Base-by-base conservation (phyloP, 768 basidiomycete species). In the Mycena chlorophos region DNA sequence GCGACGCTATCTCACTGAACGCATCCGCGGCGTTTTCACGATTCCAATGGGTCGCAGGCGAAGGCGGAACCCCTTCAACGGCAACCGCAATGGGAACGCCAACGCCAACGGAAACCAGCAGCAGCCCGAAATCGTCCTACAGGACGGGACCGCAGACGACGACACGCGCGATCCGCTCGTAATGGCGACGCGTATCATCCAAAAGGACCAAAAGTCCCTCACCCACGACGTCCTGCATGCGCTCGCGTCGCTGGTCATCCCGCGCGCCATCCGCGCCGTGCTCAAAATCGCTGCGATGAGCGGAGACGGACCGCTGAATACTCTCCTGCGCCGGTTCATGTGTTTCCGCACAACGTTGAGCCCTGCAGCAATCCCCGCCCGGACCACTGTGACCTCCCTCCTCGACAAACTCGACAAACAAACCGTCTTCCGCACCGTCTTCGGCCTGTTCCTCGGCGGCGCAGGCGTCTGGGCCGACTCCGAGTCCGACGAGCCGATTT, bases 401-500 rank as follows among this genome's bases (percentile, higher is more conserved):
- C 50, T 72, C 69, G 49, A 68, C 68, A 42, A 57, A 74, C 3
- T 64, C 72, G 1, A 4, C 37, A 45, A 10, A 23, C 45, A 1
- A 29, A 31, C 17, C 37, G 51, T 26, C 31, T 12, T 4, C 47
- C 14, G 2, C 14, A 43, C 54, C 2, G 31, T 56, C 14, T 42
- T 48, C 1, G 52, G 49, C 1, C 55, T 61, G 1, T 40, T 61
- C n/a, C 69, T 69, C 58, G 70, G 76, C 20, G 78, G 78, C n/a
- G 77, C 75, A 25, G 71, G 72, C 25, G 65, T 71, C 14, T 81
- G 80, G 79, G 69, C 71, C 12, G 73, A 73, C 48, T n/a, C n/a
- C n/a, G n/a, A n/a, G n/a, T n/a, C n/a, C n/a, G 71, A 72, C 31
- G 80, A 82, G 57, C 80, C 80, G 1, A 74, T 81, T 13, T 82